A percentile compares a stretch with the other conserved stretches of the same genome.
phyloP scores from a whole-genome alignment of 176 grass and related monocot species.

The Carex cristatella region DNA sequence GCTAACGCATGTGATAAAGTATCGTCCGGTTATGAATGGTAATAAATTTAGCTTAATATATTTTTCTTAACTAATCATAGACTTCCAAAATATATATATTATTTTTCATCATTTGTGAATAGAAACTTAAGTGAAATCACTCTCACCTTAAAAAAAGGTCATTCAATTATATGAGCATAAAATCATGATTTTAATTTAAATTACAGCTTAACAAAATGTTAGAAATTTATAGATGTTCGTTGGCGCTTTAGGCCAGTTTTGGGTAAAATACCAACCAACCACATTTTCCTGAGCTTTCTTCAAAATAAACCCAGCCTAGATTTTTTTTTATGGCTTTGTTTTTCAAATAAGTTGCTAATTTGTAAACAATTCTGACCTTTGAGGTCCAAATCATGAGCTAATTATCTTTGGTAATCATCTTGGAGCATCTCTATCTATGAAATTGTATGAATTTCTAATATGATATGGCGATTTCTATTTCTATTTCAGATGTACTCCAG shows the following conservation, averaged over 20 bases:
- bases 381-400: neutral
- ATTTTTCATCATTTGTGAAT: no score
- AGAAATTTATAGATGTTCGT: neutral
- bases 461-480: no score
- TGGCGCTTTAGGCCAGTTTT: neutral
- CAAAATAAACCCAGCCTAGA: neutral
- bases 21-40: neutral
- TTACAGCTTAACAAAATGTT: neutral
- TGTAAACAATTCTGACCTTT: neutral
- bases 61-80: neutral
- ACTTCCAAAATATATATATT: neutral
- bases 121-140: neutral
- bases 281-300: neutral
- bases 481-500: no score
- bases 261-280: neutral
- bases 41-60: neutral
- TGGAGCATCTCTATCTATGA: no score
- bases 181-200: neutral
- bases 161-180: neutral
- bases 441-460: no score
- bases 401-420: neutral
- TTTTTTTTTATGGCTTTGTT: no score
- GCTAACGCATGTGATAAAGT: neutral
- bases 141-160: neutral
- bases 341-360: neutral